phyloP scores from a whole-genome alignment of 495 filamentous ascomycete genomes.

The Thozetella sp. region DNA sequence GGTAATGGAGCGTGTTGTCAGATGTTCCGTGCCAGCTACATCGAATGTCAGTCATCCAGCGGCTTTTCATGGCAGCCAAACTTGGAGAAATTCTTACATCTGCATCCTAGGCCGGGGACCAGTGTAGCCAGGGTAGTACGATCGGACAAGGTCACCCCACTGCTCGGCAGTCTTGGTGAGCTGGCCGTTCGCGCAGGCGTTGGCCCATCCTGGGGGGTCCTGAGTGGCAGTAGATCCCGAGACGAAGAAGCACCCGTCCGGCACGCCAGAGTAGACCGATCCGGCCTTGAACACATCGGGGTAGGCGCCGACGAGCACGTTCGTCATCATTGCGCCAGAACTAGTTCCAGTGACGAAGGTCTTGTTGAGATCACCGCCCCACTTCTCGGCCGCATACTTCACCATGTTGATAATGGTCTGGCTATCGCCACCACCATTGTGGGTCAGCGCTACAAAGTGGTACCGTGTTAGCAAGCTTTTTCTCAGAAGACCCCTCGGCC shows the following conservation, averaged over 20 bases:
- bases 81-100: slow-evolving; percentile 42
- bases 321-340: slow-evolving; percentile 62
- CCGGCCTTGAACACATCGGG: slow-evolving; percentile 54
- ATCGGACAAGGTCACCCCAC: slow-evolving; percentile 50
- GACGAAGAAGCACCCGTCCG: slow-evolving; percentile 49
- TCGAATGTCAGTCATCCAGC: no score
- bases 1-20: slow-evolving; percentile 40
- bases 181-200: slow-evolving; percentile 45
- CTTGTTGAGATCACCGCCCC: slow-evolving; percentile 46
- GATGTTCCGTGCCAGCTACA: slow-evolving; percentile 44
- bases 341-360: slow-evolving; percentile 53
- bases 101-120: slow-evolving; percentile 48
- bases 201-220: slow-evolving; percentile 50
- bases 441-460: slow-evolving; percentile 25
- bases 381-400: slow-evolving; percentile 47
- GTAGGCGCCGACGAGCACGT: slow-evolving; percentile 48
- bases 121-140: slow-evolving; percentile 51
- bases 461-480: not conserved
- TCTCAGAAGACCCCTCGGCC: no score
- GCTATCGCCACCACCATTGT: slow-evolving; percentile 58
- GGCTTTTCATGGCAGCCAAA: no score
- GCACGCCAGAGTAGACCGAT: slow-evolving; percentile 50
- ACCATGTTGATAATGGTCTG: slow-evolving; percentile 64
- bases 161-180: slow-evolving; percentile 41
- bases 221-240: slow-evolving; percentile 38